Evolutionary conservation across 1,284 basidiomycete genomes (phyloP).

Genomic region (Tilletiopsis washingtonensis): DNA sequence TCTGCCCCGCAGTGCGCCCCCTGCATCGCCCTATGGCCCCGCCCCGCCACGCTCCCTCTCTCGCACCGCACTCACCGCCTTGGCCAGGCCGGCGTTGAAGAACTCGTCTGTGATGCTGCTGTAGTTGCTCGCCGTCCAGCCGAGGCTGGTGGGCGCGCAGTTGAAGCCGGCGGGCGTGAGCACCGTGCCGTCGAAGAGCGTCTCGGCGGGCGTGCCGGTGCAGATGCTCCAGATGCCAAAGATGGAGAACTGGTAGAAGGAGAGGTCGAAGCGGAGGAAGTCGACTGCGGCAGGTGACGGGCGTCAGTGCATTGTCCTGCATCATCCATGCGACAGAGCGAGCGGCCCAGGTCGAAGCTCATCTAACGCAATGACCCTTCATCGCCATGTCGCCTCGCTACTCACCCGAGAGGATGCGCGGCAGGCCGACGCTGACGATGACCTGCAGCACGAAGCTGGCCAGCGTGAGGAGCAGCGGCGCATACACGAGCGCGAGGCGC

Average conservation of each 20-base stretch:
- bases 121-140: background rate
- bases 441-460: conserved; percentile 9
- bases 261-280: conserved; percentile 20
- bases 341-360: too few species aligned
- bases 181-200: conserved; percentile 23
- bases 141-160: conserved; percentile 3
- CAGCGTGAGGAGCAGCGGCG: too few species aligned
- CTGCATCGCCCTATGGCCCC: too few species aligned
- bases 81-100: background rate
- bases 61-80: background rate
- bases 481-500: too few species aligned
- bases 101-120: background rate
- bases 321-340: too few species aligned
- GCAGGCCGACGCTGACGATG: conserved; percentile 20
- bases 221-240: background rate
- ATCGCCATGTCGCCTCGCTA: too few species aligned
- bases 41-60: too few species aligned
- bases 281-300: too few species aligned
- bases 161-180: conserved; percentile 13
- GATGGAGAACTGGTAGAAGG: conserved; percentile 11
- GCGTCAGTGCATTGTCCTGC: too few species aligned
- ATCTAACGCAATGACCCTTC: too few species aligned
- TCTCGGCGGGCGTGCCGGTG: conserved; percentile 20
- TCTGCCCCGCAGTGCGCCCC: too few species aligned
- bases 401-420: conserved; percentile 14